Evolutionary conservation across 129 eudicot genomes (phyloP), one percentile per base, ranked within the genome.

Genomic region (Flaveria linearis): DNA sequence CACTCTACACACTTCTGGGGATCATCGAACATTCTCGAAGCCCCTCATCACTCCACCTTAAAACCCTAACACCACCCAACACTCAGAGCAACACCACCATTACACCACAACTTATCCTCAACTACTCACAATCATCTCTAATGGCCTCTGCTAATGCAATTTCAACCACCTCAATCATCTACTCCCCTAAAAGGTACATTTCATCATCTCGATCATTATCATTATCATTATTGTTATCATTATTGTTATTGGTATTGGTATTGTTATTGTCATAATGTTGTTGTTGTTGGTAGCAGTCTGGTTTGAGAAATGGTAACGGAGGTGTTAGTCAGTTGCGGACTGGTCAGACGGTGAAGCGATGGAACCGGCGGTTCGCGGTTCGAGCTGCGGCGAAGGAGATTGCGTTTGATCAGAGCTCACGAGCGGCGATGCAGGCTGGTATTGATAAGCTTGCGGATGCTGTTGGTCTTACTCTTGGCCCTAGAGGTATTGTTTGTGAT

Each of bases 111-210:
- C 80, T 78, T 62, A 80, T 50, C 71, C 75, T 1, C 78, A 47
- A 11, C 50, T 7, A 25, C 73, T 51, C 28, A 36, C 9, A 47
- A 62, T 1, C 57, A 69, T 11, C 69, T 73, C 45, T n/a, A 63
- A 92, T 92, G 98, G 98, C 98, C 41, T 92, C 98, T 3, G 94
- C 96, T 9, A 88, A 90, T 80, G 88, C 93, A 9, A 84, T 92
- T 68, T 86, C 98, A 6, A 82, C 98, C 1, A 69, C 97, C 73
- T 89, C 98, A 12, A 73, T 92, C 65, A 81, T 89, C 65, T 80
- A 88, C 28, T 72, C 90, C 2, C 83, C 89, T 57, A 79, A 75
- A 80, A 89, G 74, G 93, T 92, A 82, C 7, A 10, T 4, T 36
- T 30, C 46, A 15, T 69, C 51, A 9, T 30, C 18, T 25, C 8